Percentiles rank a stretch among this genome's conserved stretches.
Evolutionary conservation across 1,139 yeast genomes (phyloP).

Genomic region (Zygoascus sp.): DNA sequence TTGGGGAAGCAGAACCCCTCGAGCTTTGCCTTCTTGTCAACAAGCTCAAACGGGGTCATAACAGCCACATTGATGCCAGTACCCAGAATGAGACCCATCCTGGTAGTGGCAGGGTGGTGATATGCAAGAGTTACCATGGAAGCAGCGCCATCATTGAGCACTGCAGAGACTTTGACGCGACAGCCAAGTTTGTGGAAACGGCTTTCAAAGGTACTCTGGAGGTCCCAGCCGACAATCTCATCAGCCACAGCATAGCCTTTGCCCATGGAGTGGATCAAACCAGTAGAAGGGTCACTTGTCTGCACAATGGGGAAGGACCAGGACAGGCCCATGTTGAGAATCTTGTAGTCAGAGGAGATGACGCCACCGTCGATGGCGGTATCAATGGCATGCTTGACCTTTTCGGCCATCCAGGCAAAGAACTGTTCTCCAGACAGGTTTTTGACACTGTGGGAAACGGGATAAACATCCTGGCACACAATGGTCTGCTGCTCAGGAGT

Average conservation of each 20-base stretch:
- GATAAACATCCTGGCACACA: slow-evolving; percentile 38
- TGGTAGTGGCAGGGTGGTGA: slow-evolving; percentile 51
- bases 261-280: slow-evolving; percentile 81
- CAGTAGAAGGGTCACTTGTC: slow-evolving; percentile 54
- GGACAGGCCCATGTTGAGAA: slow-evolving; percentile 30
- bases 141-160: slow-evolving; percentile 89
- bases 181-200: slow-evolving; percentile 49
- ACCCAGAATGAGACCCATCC: slow-evolving; percentile 80
- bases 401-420: slow-evolving; percentile 53
- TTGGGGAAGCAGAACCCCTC: slow-evolving; percentile 8
- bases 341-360: slow-evolving; percentile 27
- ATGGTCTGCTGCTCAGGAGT: slow-evolving; percentile 40
- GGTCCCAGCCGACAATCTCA: slow-evolving; percentile 72
- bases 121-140: slow-evolving; percentile 77
- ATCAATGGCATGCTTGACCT: slow-evolving; percentile 53
- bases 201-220: slow-evolving; percentile 59
- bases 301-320: slow-evolving; percentile 35
- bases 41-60: slow-evolving; percentile 23
- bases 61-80: slow-evolving; percentile 74
- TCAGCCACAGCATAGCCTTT: slow-evolving; percentile 72
- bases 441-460: slow-evolving; percentile 24
- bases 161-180: slow-evolving; percentile 63
- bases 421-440: slow-evolving; percentile 49
- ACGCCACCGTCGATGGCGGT: slow-evolving; percentile 47
- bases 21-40: slow-evolving; percentile 11